Evolutionary conservation across 2,329 filamentous ascomycete genomes (phyloP).

Genomic region (Didymella keratinophila): DNA sequence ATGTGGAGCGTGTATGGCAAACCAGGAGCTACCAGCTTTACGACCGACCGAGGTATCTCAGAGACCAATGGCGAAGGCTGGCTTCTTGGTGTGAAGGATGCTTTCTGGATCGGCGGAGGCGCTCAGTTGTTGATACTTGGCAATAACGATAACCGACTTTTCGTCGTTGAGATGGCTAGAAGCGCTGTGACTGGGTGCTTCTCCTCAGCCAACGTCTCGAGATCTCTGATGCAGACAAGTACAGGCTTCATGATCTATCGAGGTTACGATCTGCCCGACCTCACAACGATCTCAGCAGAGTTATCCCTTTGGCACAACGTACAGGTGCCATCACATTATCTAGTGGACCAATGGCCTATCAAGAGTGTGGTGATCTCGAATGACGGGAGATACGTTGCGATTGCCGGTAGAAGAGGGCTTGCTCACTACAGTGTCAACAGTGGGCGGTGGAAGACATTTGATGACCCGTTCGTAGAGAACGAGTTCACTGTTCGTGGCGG

Average conservation of each 20-base stretch:
- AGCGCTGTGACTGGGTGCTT: conserved; percentile 94
- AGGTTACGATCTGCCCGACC: conserved; percentile 88
- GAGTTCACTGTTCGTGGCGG: conserved; percentile 92
- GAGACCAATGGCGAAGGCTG: conserved; percentile 78
- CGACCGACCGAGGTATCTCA: conserved; percentile 69
- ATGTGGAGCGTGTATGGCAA: conserved; percentile 99
- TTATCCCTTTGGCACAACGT: conserved; percentile 94
- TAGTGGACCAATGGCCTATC: conserved; percentile 93
- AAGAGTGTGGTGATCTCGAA: conserved; percentile 84
- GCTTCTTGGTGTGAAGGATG: conserved; percentile 79
- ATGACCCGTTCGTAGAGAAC: conserved; percentile 80
- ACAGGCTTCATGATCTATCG: conserved; percentile 90
- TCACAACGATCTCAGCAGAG: conserved; percentile 91
- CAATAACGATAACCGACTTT: conserved; percentile 77
- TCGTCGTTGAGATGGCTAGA: conserved; percentile 89
- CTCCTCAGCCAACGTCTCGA: conserved; percentile 86
- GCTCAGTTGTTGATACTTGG: conserved; percentile 82
- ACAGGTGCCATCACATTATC: conserved; percentile 82
- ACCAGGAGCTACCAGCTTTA: conserved; percentile 83
- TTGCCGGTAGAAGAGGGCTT: conserved; percentile 91
- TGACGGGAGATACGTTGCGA: conserved; percentile 91
- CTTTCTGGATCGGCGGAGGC: conserved; percentile 86
- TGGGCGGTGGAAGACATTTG: conserved; percentile 94
- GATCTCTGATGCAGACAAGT: conserved; percentile 87
- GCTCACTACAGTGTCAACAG: conserved; percentile 96